Evolutionary conservation across 345 rosid species (phyloP), one percentile per base, ranked within the genome.

Genomic region (Trapa incisa): DNA sequence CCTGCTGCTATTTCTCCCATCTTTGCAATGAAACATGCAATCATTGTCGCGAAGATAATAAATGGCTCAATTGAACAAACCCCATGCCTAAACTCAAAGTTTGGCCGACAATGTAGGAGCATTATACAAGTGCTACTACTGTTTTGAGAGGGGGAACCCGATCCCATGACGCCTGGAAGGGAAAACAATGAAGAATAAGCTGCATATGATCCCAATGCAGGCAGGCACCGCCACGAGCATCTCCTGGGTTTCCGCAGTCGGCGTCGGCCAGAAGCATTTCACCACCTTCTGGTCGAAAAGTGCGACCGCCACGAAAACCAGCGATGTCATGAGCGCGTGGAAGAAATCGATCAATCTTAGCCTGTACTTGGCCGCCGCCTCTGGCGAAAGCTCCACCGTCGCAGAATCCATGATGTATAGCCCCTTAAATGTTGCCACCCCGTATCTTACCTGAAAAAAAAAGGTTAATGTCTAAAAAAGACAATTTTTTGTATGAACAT

Each of bases 101-200:
- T n/a, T n/a, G n/a, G n/a, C n/a, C n/a, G n/a, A n/a, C n/a, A n/a
- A n/a, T n/a, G n/a, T 22, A 22, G 29, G 29, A 22, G 29, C 29
- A 22, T 22, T 22, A 22, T 22, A 22, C 29, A 22, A 22, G 29
- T 22, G 29, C 29, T 48, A 12, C 69, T 66, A 73, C 13, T 58
- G 36, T 17, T 77, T 74, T 15, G 84, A 78, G 1, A 90, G 77
- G 12, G 95, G 97, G 42, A 73, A 69, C 39, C 91, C 87, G 1
- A 91, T 77, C 50, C 96, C 97, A 61, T 89, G 89, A 56, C 96
- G 94, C 66, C 80, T 80, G 37, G 81, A 75, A 3, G 96, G 97
- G 75, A 77, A 83, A 0, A 57, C 64, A 14, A 89, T 81, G 75
- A 91, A 87, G 76, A 89, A 67, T 41, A 78, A 64, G 62, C 82